Percentiles rank a stretch among this genome's conserved stretches.
Evolutionary conservation across 495 filamentous ascomycete genomes (phyloP).

Genomic region (Hypoxylon trugodes): DNA sequence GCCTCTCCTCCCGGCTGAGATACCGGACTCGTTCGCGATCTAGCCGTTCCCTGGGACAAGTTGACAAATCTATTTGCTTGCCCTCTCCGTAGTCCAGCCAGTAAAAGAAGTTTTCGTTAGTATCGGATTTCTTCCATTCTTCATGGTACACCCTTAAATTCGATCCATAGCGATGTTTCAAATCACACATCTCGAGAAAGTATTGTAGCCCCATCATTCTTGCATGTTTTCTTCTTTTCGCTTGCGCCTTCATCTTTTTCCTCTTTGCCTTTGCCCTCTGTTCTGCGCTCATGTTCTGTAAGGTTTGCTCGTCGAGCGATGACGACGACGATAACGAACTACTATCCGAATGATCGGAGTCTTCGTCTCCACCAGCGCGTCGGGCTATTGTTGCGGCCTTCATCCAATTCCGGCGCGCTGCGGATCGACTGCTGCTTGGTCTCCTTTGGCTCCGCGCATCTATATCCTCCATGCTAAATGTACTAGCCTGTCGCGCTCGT

Average conservation of each 20-base stretch:
- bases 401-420: constrained; percentile 76
- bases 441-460: constrained; percentile 16
- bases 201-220: constrained; percentile 89
- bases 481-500: constrained; percentile 44
- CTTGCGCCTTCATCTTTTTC: constrained; percentile 55
- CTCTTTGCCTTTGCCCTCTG: constrained; percentile 48
- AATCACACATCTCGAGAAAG: constrained; percentile 92
- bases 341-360: constrained; percentile 47
- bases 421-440: constrained; percentile 29
- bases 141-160: constrained; percentile 86
- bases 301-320: constrained; percentile 43
- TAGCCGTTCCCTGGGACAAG: constrained; percentile 70
- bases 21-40: constrained; percentile 78
- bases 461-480: constrained; percentile 14
- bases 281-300: constrained; percentile 46
- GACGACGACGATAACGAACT: constrained; percentile 44
- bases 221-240: constrained; percentile 61
- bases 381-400: constrained; percentile 73
- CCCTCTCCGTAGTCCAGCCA: constrained; percentile 92
- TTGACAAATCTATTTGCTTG: constrained; percentile 61
- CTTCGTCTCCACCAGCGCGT: constrained; percentile 71
- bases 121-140: constrained; percentile 79
- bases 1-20: constrained; percentile 73
- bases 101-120: constrained; percentile 90
- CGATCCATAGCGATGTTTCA: constrained; percentile 86